Evolutionary conservation across 2,329 filamentous ascomycete species (phyloP), one percentile per base, ranked within the genome.

Genomic region (Fusarium redolens): DNA sequence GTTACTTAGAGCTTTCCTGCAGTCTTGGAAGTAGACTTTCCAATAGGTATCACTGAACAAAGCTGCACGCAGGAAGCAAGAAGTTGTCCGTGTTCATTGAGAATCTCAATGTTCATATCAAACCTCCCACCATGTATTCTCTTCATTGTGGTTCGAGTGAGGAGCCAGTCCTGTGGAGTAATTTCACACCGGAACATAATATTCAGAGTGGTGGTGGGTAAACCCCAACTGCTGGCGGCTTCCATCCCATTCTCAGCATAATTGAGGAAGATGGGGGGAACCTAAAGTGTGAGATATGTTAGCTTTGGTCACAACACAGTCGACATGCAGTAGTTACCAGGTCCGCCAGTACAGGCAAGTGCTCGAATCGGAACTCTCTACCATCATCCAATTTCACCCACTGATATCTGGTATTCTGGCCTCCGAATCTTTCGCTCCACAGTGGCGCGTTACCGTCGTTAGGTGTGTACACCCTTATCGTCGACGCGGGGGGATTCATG

Each of bases 61-160:
- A 52, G 4, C 31, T 52, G 48, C 5, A 20, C 30, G 22, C 48
- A 52, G 11, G 48, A 52, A 20, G 48, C 31, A 12, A 52, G 22
- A 10, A 52, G 12, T 25, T 52, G 25, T 6, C 48, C 48, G 3
- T 20, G 9, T 25, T 37, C 31, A 37, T 37, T 7, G 2, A 52
- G 48, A 4, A 52, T 37, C 31, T 52, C 48, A 4, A 52, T 37
- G 17, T 37, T 37, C 48, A 52, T 52, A 52, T 52, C 48, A 28
- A 52, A 37, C 22, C 48, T 22, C 12, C 48, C 31, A 14, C 48
- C 22, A 1, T 52, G 22, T 8, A 52, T 11, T 20, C 48, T 35
- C 17, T 25, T 52, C 48, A 52, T 52, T 15, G 48, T 52, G 8
- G 48, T 37, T 25, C 48, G 31, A 2, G 31, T 37, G 4, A 37